phyloP scores from a whole-genome alignment of 2,329 filamentous ascomycete species.

The Mycosphaerella sp. region DNA sequence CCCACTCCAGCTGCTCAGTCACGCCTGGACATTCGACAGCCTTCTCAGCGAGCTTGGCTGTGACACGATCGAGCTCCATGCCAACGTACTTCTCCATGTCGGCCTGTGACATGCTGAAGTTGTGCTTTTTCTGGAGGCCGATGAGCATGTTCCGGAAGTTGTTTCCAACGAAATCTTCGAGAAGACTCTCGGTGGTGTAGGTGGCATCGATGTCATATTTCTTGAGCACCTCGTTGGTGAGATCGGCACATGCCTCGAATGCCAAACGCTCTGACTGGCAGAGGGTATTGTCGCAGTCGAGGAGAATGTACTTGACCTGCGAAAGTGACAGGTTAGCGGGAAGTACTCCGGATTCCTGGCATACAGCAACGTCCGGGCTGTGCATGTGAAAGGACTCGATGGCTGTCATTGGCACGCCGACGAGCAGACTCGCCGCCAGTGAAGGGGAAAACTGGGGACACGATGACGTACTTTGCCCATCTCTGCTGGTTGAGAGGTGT shows the following conservation, averaged over 20 bases:
- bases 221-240: conserved; percentile 78
- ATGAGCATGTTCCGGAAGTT: conserved; percentile 91
- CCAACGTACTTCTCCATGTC: conserved; percentile 69
- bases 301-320: conserved; percentile 45
- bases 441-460: not conserved
- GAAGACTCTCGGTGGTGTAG: conserved; percentile 73
- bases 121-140: conserved; percentile 67
- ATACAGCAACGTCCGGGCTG: not conserved
- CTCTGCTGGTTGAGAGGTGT: conserved; percentile 1
- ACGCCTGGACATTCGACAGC: conserved; percentile 39
- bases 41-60: conserved; percentile 58
- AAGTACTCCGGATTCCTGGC: not conserved
- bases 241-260: conserved; percentile 82
- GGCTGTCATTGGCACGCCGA: conserved; percentile 2
- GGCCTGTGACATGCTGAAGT: conserved; percentile 60
- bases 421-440: conserved; percentile 2
- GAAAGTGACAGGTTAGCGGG: conserved; percentile 6
- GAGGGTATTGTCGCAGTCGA: conserved; percentile 76
- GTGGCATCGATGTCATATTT: conserved; percentile 56
- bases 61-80: conserved; percentile 75
- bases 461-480: conserved; percentile 12
- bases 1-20: conserved; percentile 57
- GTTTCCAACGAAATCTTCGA: conserved; percentile 83
- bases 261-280: conserved; percentile 85
- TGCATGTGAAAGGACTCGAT: conserved; percentile 1